Evolutionary conservation across 23 red algal genomes (phyloP).

Genomic region (Gracilariopsis chorda): DNA sequence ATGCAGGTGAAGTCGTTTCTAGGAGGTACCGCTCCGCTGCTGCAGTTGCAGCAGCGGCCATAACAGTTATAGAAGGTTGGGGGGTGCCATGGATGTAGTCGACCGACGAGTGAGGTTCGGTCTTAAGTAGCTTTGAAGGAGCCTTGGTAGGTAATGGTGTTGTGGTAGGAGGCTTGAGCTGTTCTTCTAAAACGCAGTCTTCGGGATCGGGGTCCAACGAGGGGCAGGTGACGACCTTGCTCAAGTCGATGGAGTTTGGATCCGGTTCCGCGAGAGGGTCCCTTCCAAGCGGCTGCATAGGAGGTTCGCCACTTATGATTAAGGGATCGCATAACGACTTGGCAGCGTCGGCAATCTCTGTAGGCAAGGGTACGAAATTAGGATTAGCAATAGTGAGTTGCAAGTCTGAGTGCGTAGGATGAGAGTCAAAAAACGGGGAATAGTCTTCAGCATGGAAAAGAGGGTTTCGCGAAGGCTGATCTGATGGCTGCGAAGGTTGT

Average conservation of each 20-base stretch:
- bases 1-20: not conserved
- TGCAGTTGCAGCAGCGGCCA: constrained; percentile 18
- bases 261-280: not conserved
- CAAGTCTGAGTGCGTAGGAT: not conserved
- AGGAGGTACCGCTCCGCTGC: constrained; percentile 21
- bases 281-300: not conserved
- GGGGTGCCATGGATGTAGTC: not conserved
- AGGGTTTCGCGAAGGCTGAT: not conserved
- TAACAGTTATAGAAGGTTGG: not conserved
- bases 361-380: not conserved
- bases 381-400: not conserved
- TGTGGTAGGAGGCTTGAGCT: not conserved
- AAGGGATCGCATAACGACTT: constrained; percentile 1
- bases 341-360: constrained; percentile 3
- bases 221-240: not conserved
- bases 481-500: not conserved
- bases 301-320: not conserved
- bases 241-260: not conserved
- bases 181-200: not conserved
- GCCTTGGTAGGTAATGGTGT: not conserved
- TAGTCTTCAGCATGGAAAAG: not conserved
- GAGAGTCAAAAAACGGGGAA: not conserved
- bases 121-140: no score
- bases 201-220: not conserved
- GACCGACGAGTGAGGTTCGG: not conserved